These are phyloP conservation scores for Ascocoryne sarcoides DNA, from an alignment of 2,329 filamentous ascomycete genomes.

Conservation along the genomic window DNA sequence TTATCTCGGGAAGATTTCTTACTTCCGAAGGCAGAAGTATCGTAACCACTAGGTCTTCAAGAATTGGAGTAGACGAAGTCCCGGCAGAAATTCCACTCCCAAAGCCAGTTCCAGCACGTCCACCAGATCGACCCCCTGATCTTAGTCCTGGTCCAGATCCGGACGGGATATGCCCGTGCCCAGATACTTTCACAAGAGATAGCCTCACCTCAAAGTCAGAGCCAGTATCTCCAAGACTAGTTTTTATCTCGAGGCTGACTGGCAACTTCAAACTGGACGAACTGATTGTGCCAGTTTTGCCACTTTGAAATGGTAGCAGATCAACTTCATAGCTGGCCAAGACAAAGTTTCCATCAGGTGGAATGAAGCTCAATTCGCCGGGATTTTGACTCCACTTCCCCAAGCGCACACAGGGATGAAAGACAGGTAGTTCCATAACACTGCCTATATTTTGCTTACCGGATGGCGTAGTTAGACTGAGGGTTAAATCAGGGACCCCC, in stretches of 20 bases:
- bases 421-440: slow-evolving; percentile 81
- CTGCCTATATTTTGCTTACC: slow-evolving; percentile 67
- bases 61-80: slow-evolving; percentile 34
- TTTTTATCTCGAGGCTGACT: slow-evolving; percentile 72
- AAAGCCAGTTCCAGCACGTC: slow-evolving; percentile 40
- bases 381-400: slow-evolving; percentile 83
- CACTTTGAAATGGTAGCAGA: slow-evolving; percentile 62
- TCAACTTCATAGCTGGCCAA: slow-evolving; percentile 93
- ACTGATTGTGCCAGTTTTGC: slow-evolving; percentile 44
- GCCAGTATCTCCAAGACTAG: slow-evolving; percentile 63
- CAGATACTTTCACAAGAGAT: slow-evolving; percentile 58
- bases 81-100: slow-evolving; percentile 39
- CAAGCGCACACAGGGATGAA: slow-evolving; percentile 89
- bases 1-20: slow-evolving; percentile 73
- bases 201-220: slow-evolving; percentile 85
- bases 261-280: slow-evolving; percentile 65
- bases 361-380: slow-evolving; percentile 90
- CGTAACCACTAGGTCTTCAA: slow-evolving; percentile 71
- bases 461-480: slow-evolving; percentile 71
- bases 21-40: slow-evolving; percentile 74
- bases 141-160: slow-evolving; percentile 32
- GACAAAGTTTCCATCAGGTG: slow-evolving; percentile 88
- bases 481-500: slow-evolving; percentile 80
- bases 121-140: slow-evolving; percentile 30
- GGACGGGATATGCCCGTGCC: slow-evolving; percentile 32